Evolutionary conservation across 2,329 filamentous ascomycete species (phyloP).

Genomic region (Zasmidium cellare): DNA sequence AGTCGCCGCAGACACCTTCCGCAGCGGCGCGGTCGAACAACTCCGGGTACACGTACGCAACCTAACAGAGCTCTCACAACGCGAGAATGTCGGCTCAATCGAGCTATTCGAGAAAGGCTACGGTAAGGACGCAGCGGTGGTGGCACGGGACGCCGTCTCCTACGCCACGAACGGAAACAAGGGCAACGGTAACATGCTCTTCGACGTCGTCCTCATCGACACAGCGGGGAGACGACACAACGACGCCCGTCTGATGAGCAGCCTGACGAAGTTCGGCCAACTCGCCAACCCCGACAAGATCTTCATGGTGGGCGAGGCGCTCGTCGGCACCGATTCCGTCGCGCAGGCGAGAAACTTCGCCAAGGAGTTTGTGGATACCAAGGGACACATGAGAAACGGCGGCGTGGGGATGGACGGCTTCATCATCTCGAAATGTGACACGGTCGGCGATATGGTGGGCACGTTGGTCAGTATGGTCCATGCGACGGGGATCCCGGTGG

Average conservation of each 20-base stretch:
- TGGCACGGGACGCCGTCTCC: conserved; percentile 89
- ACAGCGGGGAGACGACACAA: conserved; percentile 95
- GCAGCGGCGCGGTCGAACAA: conserved; percentile 95
- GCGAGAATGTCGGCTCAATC: conserved; percentile 77
- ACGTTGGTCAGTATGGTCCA: conserved; percentile 97
- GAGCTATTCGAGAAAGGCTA: conserved; percentile 97
- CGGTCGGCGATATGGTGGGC: conserved; percentile 97
- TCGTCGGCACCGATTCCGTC: conserved; percentile 93
- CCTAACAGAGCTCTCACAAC: conserved; percentile 79
- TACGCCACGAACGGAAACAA: conserved; percentile 65
- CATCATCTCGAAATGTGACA: conserved; percentile 98
- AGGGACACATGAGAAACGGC: conserved; percentile 35
- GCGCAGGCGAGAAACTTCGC: conserved; percentile 97
- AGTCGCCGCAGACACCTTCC: conserved; percentile 93
- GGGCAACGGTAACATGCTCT: conserved; percentile 42
- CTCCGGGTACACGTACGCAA: conserved; percentile 93
- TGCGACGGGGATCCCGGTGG: conserved; percentile 84
- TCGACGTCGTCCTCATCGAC: conserved; percentile 94
- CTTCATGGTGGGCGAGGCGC: conserved; percentile 90
- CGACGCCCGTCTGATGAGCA: conserved; percentile 93
- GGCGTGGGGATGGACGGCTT: conserved; percentile 90
- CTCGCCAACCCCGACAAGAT: conserved; percentile 97
- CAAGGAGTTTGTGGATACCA: conserved; percentile 64
- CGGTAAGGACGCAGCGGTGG: conserved; percentile 93
- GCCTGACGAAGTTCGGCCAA: conserved; percentile 94